Evolutionary conservation across 23 red algal species (phyloP).

Genomic region (Gracilaria caudata): DNA sequence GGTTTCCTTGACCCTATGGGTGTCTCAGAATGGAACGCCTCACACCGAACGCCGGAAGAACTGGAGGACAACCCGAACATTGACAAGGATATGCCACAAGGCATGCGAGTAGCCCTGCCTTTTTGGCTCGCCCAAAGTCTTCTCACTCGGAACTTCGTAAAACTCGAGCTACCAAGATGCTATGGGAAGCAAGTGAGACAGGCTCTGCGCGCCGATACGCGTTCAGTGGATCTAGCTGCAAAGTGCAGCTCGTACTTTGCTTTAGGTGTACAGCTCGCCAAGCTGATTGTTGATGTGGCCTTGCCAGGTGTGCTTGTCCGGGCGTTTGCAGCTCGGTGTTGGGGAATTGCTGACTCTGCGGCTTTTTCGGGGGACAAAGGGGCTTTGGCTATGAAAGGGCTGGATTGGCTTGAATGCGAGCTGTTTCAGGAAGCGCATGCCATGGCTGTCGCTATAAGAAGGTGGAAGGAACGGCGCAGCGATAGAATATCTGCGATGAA

Average conservation of each 20-base stretch:
- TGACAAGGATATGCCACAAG: slow-evolving; percentile 61
- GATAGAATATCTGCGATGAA: slow-evolving; percentile 41
- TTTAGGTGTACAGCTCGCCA: slow-evolving; percentile 64
- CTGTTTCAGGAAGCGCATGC: slow-evolving; percentile 55
- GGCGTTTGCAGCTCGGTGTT: slow-evolving; percentile 66
- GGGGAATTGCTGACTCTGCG: slow-evolving; percentile 59
- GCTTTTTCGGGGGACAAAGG: slow-evolving; percentile 47
- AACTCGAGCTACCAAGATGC: slow-evolving; percentile 60
- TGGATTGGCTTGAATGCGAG: slow-evolving; percentile 46
- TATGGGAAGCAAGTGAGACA: slow-evolving; percentile 48
- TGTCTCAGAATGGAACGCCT: slow-evolving; percentile 6
- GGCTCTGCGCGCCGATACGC: slow-evolving; percentile 75
- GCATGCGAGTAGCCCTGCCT: slow-evolving; percentile 69
- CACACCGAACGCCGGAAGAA: slow-evolving; percentile 11
- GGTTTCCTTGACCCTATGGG: slow-evolving; percentile 64
- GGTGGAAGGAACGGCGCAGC: slow-evolving; percentile 60
- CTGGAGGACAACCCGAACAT: slow-evolving; percentile 19
- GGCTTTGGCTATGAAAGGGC: slow-evolving; percentile 25
- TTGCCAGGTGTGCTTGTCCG: slow-evolving; percentile 48
- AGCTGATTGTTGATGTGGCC: slow-evolving; percentile 59
- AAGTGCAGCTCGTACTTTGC: slow-evolving; percentile 65
- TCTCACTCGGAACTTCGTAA: slow-evolving; percentile 65
- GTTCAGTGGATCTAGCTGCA: slow-evolving; percentile 43
- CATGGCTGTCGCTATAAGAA: slow-evolving; percentile 33
- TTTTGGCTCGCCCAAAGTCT: slow-evolving; percentile 83